Evolutionary conservation across 1,284 basidiomycete species (phyloP), one percentile per base, ranked within the genome.

Genomic region (Cryptococcus depauperatus): DNA sequence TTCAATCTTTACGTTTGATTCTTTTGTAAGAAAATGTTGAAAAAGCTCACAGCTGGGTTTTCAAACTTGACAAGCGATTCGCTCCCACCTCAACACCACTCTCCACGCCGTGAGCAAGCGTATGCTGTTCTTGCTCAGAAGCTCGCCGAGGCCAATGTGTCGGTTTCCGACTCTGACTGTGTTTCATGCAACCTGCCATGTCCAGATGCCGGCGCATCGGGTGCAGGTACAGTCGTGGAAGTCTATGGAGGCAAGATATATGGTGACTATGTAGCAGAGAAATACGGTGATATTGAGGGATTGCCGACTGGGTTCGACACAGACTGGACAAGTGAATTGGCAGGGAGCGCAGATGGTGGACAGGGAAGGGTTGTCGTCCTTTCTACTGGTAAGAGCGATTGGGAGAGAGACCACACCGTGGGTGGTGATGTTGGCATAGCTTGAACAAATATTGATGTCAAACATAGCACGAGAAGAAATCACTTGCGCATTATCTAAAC

Each of bases 321-420:
- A 34, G 87, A 92, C 71, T 80, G 78, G 74, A 80, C 83, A 42
- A 79, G 78, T 13, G 78, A 84, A 43, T 79, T 95, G 77, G 71
- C 89, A 13, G 90, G 89, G 6, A 80, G 82, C 22, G 78, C 89
- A 23, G 84, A 85, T 64, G 81, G 86, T 1, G 89, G 85, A 59
- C 77, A 79, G 44, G 80, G 85, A 33, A 83, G 85, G 75, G 84
- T 83, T 51, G 52, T 89, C 27, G 75, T 92, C 25, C 85, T 95
- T 44, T 90, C 87, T 1, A 92, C 88, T 1, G 88, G 86, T 13
- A 83, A 85, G 71, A 77, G 80, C 23, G 86, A 93, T 69, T 93
- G 89, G 90, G 77, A 79, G 30, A 75, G 75, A 32, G 81, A 88
- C 43, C 79, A 92, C 49, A 82, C 83, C 3, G 65, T 66, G 46